These are phyloP conservation scores for Mortierella sp. DNA, from an alignment of 371 early-diverging fungal species.

Conservation along the genomic window DNA sequence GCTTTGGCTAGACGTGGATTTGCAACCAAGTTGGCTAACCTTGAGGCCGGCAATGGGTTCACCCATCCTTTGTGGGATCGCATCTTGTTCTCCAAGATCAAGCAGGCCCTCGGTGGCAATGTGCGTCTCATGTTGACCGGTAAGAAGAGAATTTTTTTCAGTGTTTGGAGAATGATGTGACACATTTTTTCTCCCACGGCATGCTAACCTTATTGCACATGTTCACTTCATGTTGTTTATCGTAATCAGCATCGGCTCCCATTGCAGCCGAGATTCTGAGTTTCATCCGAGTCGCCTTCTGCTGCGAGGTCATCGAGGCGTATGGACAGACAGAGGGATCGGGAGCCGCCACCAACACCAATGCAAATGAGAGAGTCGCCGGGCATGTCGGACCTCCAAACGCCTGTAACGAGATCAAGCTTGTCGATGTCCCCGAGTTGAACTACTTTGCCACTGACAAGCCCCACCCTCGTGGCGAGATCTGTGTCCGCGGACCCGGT, in stretches of 20 bases:
- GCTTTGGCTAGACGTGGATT: slow-evolving; percentile 77
- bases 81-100: slow-evolving; percentile 92
- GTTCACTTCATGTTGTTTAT: neutral
- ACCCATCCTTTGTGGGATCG: slow-evolving; percentile 91
- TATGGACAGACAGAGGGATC: slow-evolving; percentile 94
- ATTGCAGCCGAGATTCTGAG: slow-evolving; percentile 85
- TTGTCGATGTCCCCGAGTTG: slow-evolving; percentile 94
- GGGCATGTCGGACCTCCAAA: slow-evolving; percentile 85
- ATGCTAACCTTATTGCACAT: neutral
- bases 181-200: neutral
- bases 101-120: slow-evolving; percentile 90
- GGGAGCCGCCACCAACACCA: slow-evolving; percentile 71
- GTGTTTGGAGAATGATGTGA: neutral
- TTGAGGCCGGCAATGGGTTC: slow-evolving; percentile 69
- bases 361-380: slow-evolving; percentile 59
- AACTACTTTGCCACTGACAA: slow-evolving; percentile 82
- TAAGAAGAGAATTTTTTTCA: slow-evolving; percentile 11
- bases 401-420: slow-evolving; percentile 80
- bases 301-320: slow-evolving; percentile 72
- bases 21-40: slow-evolving; percentile 68
- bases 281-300: slow-evolving; percentile 91
- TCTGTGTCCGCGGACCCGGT: slow-evolving; percentile 89
- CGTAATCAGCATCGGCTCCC: slow-evolving; percentile 86
- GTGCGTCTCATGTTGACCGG: slow-evolving; percentile 84
- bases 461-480: slow-evolving; percentile 91